phyloP scores from a whole-genome alignment of 352 stramenopile species.

The Phytophthora nicotianae region DNA sequence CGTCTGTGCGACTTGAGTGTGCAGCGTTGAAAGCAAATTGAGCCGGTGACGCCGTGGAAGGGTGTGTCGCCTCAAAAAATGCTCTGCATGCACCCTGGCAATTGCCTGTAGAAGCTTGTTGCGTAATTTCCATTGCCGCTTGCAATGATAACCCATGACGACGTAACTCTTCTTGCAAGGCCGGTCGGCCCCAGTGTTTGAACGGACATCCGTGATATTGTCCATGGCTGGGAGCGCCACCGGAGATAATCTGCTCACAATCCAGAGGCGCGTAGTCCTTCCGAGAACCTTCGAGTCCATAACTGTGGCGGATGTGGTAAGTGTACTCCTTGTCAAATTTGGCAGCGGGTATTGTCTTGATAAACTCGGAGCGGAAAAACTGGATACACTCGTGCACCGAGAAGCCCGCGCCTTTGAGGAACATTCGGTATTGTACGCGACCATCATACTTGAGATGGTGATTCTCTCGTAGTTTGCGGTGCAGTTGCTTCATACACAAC shows the following conservation, averaged over 20 bases:
- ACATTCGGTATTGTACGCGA: constrained; percentile 82
- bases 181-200: constrained; percentile 63
- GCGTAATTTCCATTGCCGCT: constrained; percentile 36
- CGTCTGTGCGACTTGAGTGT: constrained; percentile 6
- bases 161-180: constrained; percentile 52
- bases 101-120: constrained; percentile 37
- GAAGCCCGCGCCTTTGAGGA: constrained; percentile 85
- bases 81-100: constrained; percentile 49
- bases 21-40: constrained; percentile 7
- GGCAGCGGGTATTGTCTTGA: constrained; percentile 51
- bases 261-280: constrained; percentile 71
- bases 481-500: constrained; percentile 81
- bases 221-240: constrained; percentile 50
- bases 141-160: constrained; percentile 25
- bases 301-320: constrained; percentile 90
- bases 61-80: constrained; percentile 59
- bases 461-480: constrained; percentile 70
- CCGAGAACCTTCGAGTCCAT: constrained; percentile 78
- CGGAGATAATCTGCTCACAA: constrained; percentile 64
- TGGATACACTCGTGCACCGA: constrained; percentile 76
- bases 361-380: constrained; percentile 83
- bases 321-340: constrained; percentile 87
- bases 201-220: constrained; percentile 88
- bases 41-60: constrained; percentile 13
- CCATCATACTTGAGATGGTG: constrained; percentile 90